Evolutionary conservation across 257 asterid species (phyloP).

Genomic region (Penstemon barbatus): DNA sequence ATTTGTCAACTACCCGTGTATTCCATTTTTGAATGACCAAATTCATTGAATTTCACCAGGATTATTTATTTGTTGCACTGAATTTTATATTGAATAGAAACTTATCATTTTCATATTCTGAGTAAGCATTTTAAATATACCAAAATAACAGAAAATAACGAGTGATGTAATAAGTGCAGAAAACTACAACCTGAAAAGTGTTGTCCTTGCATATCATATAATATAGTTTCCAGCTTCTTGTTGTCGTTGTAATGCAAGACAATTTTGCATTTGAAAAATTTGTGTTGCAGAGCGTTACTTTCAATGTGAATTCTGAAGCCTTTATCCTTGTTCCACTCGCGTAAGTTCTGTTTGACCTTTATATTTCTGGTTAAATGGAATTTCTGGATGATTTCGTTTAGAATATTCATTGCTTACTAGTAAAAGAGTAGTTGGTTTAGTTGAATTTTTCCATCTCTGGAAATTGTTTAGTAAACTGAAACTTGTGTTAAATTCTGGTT

Average conservation of each 20-base stretch:
- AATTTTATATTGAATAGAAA: neutral
- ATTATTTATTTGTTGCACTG: neutral
- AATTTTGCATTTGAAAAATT: constrained; percentile 26
- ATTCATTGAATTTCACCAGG: too few species aligned
- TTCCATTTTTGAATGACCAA: neutral
- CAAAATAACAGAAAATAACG: too few species aligned
- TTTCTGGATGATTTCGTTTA: neutral
- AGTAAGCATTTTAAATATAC: too few species aligned
- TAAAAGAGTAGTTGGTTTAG: too few species aligned
- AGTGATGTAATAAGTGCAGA: too few species aligned
- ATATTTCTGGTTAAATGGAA: neutral
- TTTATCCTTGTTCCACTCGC: constrained; percentile 19
- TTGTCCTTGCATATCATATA: too few species aligned
- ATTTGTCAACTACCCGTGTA: neutral
- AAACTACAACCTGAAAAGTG: too few species aligned
- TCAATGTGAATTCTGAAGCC: constrained; percentile 31
- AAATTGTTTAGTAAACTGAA: too few species aligned
- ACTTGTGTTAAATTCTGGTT: neutral
- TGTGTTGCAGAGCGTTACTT: constrained; percentile 35
- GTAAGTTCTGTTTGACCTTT: constrained; percentile 10
- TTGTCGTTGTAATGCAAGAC: constrained; percentile 23
- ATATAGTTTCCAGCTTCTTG: constrained; percentile 4
- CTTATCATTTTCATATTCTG: neutral
- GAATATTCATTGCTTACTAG: too few species aligned
- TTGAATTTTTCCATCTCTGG: too few species aligned